Conservation (phyloP, 2,329 filamentous ascomycete species). For the Trichoderma koningiopsis region DNA sequence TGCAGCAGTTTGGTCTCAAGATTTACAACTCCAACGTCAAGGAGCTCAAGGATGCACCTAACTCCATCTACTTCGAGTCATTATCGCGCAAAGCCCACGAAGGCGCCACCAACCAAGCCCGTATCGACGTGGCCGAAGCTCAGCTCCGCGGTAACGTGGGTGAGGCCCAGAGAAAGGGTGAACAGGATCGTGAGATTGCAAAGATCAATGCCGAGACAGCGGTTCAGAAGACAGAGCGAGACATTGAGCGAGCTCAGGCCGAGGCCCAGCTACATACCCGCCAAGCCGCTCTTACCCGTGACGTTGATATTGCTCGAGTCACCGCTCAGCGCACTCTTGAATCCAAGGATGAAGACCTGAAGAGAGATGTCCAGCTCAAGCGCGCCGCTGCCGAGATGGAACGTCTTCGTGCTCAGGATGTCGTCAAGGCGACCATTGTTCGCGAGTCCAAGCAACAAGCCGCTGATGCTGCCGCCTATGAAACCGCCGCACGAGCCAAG, state of each 20-base stretch:
- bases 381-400: slow-evolving; percentile 80
- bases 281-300: slow-evolving; percentile 71
- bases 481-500: slow-evolving; percentile 33
- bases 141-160: slow-evolving; percentile 70
- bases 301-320: slow-evolving; percentile 76
- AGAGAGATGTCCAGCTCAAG: slow-evolving; percentile 75
- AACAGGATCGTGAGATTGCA: slow-evolving; percentile 82
- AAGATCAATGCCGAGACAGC: slow-evolving; percentile 87
- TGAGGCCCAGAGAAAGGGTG: slow-evolving; percentile 75
- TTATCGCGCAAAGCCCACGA: slow-evolving; percentile 83
- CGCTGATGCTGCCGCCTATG: slow-evolving; percentile 68
- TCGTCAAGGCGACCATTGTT: slow-evolving; percentile 73
- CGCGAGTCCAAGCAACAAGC: slow-evolving; percentile 70
- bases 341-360: slow-evolving; percentile 76
- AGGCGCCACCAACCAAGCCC: slow-evolving; percentile 78
- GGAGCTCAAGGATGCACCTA: slow-evolving; percentile 79
- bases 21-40: slow-evolving; percentile 78
- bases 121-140: slow-evolving; percentile 66
- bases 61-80: slow-evolving; percentile 81
- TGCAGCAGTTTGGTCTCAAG: slow-evolving; percentile 77
- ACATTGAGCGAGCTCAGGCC: slow-evolving; percentile 76
- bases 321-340: slow-evolving; percentile 73
- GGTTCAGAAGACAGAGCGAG: slow-evolving; percentile 80
- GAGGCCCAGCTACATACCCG: slow-evolving; percentile 74
- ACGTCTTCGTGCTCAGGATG: slow-evolving; percentile 72